phyloP scores from a whole-genome alignment of 169 alveolate genomes.

The Plasmodium cynomolgi region DNA sequence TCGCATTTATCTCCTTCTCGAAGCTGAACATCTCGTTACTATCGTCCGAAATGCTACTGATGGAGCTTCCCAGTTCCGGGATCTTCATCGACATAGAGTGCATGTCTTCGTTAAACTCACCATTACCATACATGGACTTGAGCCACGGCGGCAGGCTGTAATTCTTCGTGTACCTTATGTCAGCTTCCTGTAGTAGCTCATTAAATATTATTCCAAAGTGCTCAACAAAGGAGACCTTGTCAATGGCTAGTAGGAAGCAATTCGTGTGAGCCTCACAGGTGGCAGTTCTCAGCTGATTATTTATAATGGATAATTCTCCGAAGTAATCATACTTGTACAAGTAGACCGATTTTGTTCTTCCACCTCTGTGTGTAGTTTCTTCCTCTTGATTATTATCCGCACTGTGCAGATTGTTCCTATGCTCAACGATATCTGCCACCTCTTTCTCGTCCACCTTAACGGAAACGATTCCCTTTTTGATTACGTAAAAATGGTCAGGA shows the following conservation, averaged over 20 bases:
- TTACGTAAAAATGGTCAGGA: conserved; percentile 61
- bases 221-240: conserved; percentile 31
- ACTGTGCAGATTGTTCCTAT: not conserved
- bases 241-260: conserved; percentile 73
- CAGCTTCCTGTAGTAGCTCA: conserved; percentile 73
- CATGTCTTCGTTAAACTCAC: not conserved
- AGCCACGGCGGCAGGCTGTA: conserved; percentile 71
- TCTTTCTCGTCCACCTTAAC: conserved; percentile 28
- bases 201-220: conserved; percentile 46
- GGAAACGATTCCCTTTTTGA: conserved; percentile 66
- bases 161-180: conserved; percentile 44
- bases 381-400: not conserved
- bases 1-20: conserved; percentile 52
- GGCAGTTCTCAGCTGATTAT: conserved; percentile 71
- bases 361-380: not conserved
- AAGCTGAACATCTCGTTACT: conserved; percentile 60
- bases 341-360: conserved; percentile 15
- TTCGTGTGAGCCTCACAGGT: conserved; percentile 73
- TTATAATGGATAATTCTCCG: conserved; percentile 71
- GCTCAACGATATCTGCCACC: not conserved
- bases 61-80: conserved; percentile 35
- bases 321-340: conserved; percentile 69
- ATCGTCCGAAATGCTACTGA: conserved; percentile 49
- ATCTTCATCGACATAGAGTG: conserved; percentile 30
- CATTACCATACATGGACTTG: conserved; percentile 53